Conservation (phyloP, 129 eudicot genomes). For the Artemisia tridentata region DNA sequence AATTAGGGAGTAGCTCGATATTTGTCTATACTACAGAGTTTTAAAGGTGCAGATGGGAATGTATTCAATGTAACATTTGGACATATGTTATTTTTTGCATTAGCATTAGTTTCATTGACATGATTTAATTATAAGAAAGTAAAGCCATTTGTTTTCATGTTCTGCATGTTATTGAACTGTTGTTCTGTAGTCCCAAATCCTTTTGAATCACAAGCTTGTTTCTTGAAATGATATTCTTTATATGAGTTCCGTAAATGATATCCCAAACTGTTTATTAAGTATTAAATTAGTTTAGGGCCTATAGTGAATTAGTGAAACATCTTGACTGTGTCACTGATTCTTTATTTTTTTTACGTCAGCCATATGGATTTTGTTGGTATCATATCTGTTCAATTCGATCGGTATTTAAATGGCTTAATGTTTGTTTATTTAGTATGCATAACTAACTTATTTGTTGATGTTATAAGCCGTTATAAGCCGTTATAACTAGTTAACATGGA, state of each 20-base stretch:
- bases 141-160: background rate
- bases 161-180: background rate
- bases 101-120: background rate
- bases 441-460: background rate
- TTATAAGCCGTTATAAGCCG: background rate
- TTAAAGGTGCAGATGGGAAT: no score
- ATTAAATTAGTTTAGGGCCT: no score
- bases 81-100: background rate
- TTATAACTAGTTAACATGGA: background rate
- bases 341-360: background rate
- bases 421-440: background rate
- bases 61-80: no score
- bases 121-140: background rate
- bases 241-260: background rate
- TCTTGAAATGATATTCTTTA: background rate
- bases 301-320: background rate
- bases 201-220: background rate
- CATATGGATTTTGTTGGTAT: background rate
- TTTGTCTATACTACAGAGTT: no score
- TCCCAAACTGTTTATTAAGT: no score
- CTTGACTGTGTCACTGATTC: background rate
- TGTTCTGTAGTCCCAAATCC: background rate
- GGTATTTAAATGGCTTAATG: no score
- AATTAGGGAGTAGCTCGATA: background rate
- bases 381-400: no score